These are phyloP conservation scores for Leptographium lundbergii DNA, from an alignment of 2,329 filamentous ascomycete species.

Conservation along the genomic window DNA sequence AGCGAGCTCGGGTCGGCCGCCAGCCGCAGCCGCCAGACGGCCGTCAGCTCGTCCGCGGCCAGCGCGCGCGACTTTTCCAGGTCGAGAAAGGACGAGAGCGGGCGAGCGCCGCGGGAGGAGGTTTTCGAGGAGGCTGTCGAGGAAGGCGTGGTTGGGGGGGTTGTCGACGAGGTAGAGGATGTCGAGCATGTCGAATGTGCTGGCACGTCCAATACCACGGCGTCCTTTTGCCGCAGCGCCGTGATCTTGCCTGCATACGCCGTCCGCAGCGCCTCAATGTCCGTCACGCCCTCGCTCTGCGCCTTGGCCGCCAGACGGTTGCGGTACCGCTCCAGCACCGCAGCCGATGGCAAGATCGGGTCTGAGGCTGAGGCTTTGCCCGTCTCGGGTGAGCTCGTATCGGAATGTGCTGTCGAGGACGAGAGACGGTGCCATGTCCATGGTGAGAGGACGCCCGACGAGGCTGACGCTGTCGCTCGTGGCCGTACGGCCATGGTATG, in stretches of 20 bases:
- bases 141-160: not conserved
- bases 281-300: constrained; percentile 53
- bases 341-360: constrained; percentile 21
- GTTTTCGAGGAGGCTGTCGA: not conserved
- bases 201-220: constrained; percentile 26
- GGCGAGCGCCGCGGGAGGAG: constrained; percentile 16
- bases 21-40: constrained; percentile 83
- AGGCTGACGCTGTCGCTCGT: not conserved
- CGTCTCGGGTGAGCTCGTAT: not conserved
- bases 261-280: constrained; percentile 64
- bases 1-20: constrained; percentile 59
- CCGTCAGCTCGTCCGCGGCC: constrained; percentile 69
- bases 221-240: constrained; percentile 54
- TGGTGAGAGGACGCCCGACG: not conserved
- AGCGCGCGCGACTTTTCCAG: constrained; percentile 63
- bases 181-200: not conserved
- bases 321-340: constrained; percentile 72
- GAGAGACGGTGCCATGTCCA: not conserved
- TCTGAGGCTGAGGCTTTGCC: constrained; percentile 16
- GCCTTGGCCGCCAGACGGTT: constrained; percentile 78
- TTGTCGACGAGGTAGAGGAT: not conserved
- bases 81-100: constrained; percentile 51
- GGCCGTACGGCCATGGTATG: not conserved
- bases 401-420: not conserved
- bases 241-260: constrained; percentile 79